Percentiles rank a stretch among this genome's conserved stretches.
Evolutionary conservation across 2,329 filamentous ascomycete species (phyloP).

Genomic region (Colletotrichum sp.): DNA sequence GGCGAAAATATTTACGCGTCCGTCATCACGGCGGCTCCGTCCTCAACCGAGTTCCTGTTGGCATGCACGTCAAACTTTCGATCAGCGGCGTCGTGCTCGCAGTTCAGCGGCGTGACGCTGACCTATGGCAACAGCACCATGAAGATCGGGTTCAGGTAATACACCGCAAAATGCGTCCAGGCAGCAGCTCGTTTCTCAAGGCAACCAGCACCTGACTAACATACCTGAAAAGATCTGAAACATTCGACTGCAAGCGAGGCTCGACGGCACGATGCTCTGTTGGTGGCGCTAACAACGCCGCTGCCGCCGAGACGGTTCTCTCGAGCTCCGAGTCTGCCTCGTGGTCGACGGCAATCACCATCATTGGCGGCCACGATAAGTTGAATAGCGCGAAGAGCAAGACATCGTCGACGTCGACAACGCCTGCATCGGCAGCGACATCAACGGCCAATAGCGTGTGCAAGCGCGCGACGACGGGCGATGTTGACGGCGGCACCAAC

Average conservation of each 20-base stretch:
- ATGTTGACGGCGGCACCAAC: not conserved
- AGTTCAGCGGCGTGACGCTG: slow-evolving; percentile 11
- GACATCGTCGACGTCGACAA: not conserved
- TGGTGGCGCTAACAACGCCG: not conserved
- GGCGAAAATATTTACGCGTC: slow-evolving; percentile 12
- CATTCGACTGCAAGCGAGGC: slow-evolving; percentile 6
- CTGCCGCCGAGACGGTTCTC: not conserved
- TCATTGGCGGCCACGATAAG: slow-evolving; percentile 3
- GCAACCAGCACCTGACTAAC: not conserved
- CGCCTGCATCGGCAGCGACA: not conserved
- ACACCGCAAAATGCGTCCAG: not conserved
- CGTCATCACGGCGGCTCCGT: slow-evolving; percentile 17
- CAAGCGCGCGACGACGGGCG: not conserved
- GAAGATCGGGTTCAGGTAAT: not conserved
- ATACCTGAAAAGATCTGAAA: not conserved
- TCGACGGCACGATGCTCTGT: not conserved
- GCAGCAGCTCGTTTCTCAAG: not conserved
- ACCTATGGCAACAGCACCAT: slow-evolving; percentile 10
- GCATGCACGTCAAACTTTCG: slow-evolving; percentile 8
- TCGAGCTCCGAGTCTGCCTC: not conserved
- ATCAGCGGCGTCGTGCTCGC: slow-evolving; percentile 5
- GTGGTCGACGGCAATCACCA: slow-evolving; percentile 14
- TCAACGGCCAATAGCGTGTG: not conserved
- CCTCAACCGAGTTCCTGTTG: slow-evolving; percentile 7
- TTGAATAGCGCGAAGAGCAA: not conserved